Conservation (phyloP, 495 filamentous ascomycete species). For the Opeltia flavorubescens region DNA sequence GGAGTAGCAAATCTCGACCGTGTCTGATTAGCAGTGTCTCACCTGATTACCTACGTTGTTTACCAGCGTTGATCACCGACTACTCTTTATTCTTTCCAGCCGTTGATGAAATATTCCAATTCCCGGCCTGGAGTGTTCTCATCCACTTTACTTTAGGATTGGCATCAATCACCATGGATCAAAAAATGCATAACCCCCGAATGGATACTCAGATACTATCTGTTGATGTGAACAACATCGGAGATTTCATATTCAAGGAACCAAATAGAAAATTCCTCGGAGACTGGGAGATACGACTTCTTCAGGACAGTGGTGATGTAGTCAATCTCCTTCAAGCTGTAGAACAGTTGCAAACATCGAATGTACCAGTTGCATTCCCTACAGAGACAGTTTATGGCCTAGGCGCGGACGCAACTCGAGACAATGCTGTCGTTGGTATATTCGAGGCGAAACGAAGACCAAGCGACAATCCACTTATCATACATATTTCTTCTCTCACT, state of each 20-base stretch:
- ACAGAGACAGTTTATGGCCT: constrained; percentile 98
- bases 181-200: background rate
- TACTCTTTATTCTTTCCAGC: too few relatives aligned
- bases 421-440: constrained; percentile 74
- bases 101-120: too few relatives aligned
- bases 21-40: too few relatives aligned
- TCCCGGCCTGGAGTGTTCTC: too few relatives aligned
- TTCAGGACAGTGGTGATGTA: constrained; percentile 6
- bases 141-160: background rate
- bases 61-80: too few relatives aligned
- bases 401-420: constrained; percentile 83
- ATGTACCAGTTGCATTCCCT: constrained; percentile 81
- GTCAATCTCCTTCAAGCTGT: constrained; percentile 13
- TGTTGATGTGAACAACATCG: constrained; percentile 11
- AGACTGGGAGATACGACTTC: constrained; percentile 11
- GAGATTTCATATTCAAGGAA: constrained; percentile 11
- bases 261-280: constrained; percentile 10
- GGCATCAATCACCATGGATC: background rate
- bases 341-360: constrained; percentile 36
- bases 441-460: constrained; percentile 82
- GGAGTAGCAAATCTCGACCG: too few relatives aligned
- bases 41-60: too few relatives aligned
- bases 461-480: constrained; percentile 87
- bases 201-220: constrained; percentile 6
- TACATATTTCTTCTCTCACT: constrained; percentile 69